Evolutionary conservation across 2,329 filamentous ascomycete genomes (phyloP).

Genomic region (Microdochium paspali): DNA sequence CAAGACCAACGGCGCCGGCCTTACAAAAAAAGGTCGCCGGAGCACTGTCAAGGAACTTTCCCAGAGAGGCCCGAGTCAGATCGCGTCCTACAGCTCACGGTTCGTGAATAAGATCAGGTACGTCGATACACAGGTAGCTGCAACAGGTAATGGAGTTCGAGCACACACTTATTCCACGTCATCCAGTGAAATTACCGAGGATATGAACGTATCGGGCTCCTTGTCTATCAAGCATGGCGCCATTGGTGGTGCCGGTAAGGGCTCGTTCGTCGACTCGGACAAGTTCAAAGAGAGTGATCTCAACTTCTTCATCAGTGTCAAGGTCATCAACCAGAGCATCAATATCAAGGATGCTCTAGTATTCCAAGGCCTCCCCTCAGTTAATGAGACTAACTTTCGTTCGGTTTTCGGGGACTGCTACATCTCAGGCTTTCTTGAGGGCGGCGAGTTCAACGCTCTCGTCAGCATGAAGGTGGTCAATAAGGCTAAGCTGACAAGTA

Average conservation of each 20-base stretch:
- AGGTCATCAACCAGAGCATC: slow-evolving; percentile 2
- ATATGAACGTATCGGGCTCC: slow-evolving; percentile 1
- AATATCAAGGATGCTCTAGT: slow-evolving; percentile 1
- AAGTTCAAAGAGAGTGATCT: slow-evolving; percentile 1
- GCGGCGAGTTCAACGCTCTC: slow-evolving; percentile 2
- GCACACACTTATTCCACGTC: too few relatives aligned
- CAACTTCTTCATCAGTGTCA: slow-evolving; percentile 1
- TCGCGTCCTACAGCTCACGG: too few relatives aligned
- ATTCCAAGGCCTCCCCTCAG: neutral
- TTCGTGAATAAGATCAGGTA: too few relatives aligned
- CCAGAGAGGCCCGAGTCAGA: too few relatives aligned
- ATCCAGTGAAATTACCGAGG: neutral
- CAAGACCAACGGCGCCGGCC: too few relatives aligned
- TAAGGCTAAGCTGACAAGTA: neutral
- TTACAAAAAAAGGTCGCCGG: too few relatives aligned
- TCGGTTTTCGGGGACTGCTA: slow-evolving; percentile 1
- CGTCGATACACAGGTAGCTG: slow-evolving; percentile 1
- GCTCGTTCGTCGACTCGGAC: neutral
- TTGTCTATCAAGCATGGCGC: slow-evolving; percentile 1
- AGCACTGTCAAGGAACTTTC: too few relatives aligned
- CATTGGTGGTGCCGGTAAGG: neutral
- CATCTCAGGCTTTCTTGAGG: slow-evolving; percentile 2
- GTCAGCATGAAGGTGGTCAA: neutral
- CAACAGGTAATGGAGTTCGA: too few relatives aligned
- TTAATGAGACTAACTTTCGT: neutral